Conservation (phyloP, 768 basidiomycete genomes). For the Termitomyces eurrhizus region DNA sequence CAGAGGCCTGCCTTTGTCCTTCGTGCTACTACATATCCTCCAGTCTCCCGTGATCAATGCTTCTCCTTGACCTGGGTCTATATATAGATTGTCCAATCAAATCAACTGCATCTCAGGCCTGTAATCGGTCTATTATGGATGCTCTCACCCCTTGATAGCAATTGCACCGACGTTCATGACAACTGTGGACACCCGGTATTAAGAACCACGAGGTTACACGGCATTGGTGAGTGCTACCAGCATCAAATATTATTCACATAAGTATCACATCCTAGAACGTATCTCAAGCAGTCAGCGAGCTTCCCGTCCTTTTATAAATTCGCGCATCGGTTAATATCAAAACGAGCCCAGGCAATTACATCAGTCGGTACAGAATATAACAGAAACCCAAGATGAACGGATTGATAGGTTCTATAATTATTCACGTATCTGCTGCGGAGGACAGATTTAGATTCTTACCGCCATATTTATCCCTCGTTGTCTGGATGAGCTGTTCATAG, state of each 20-base stretch:
- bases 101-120: background rate
- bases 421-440: background rate
- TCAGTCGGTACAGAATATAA: background rate
- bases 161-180: background rate
- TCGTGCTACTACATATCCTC: background rate
- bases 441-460: background rate
- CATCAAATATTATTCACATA: background rate
- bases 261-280: background rate
- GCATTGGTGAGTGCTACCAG: background rate
- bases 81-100: background rate
- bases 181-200: background rate
- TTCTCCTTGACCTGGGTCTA: background rate
- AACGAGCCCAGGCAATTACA: background rate
- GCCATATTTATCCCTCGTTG: conserved; percentile 1
- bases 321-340: too few relatives aligned
- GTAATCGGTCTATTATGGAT: background rate
- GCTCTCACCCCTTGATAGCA: background rate
- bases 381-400: background rate
- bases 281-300: background rate
- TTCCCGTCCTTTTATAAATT: background rate
- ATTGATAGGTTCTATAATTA: background rate
- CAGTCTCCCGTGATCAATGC: background rate
- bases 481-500: background rate
- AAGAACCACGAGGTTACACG: background rate
- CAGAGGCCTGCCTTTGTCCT: too few relatives aligned